Percentiles rank a stretch among this genome's conserved stretches.
Evolutionary conservation across 495 filamentous ascomycete genomes (phyloP).

Genomic region (Talaromyces trachyspermus): DNA sequence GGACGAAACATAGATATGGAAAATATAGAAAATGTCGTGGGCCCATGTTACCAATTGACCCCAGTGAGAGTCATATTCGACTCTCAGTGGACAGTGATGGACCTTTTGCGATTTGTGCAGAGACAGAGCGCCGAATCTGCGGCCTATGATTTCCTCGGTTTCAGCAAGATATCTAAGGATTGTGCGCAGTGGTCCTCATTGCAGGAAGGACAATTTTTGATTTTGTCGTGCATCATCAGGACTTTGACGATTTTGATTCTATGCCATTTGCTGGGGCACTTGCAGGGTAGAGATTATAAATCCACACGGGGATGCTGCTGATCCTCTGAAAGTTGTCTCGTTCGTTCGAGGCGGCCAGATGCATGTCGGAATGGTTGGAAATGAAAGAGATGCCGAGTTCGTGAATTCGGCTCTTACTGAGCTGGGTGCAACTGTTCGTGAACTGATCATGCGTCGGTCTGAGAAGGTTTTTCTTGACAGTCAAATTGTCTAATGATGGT

Average conservation of each 20-base stretch:
- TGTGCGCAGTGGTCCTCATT: slow-evolving; percentile 19
- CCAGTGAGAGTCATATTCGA: slow-evolving; percentile 28
- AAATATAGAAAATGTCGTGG: slow-evolving; percentile 37
- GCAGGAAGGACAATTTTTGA: slow-evolving; percentile 11
- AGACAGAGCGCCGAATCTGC: slow-evolving; percentile 24
- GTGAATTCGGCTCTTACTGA: slow-evolving; percentile 22
- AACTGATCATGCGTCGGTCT: slow-evolving; percentile 11
- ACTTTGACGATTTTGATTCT: slow-evolving; percentile 23
- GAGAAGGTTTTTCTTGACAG: slow-evolving; percentile 11
- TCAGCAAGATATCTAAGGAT: slow-evolving; percentile 20
- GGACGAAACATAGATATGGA: slow-evolving; percentile 40
- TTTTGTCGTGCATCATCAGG: slow-evolving; percentile 30
- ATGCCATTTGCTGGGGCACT: slow-evolving; percentile 30
- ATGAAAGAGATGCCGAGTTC: slow-evolving; percentile 20
- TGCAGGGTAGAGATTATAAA: slow-evolving; percentile 31
- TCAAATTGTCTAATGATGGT: neutral
- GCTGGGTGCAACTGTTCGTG: slow-evolving; percentile 19
- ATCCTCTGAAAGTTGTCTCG: slow-evolving; percentile 33
- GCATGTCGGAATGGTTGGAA: slow-evolving; percentile 31
- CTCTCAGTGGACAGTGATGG: slow-evolving; percentile 24
- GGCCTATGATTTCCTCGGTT: slow-evolving; percentile 24
- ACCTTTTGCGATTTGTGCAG: slow-evolving; percentile 28
- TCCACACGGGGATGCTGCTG: slow-evolving; percentile 30
- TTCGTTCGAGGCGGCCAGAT: slow-evolving; percentile 23
- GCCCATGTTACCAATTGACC: slow-evolving; percentile 34